phyloP scores from a whole-genome alignment of 73 alveolate genomes.

The Symbiodinium natans region DNA sequence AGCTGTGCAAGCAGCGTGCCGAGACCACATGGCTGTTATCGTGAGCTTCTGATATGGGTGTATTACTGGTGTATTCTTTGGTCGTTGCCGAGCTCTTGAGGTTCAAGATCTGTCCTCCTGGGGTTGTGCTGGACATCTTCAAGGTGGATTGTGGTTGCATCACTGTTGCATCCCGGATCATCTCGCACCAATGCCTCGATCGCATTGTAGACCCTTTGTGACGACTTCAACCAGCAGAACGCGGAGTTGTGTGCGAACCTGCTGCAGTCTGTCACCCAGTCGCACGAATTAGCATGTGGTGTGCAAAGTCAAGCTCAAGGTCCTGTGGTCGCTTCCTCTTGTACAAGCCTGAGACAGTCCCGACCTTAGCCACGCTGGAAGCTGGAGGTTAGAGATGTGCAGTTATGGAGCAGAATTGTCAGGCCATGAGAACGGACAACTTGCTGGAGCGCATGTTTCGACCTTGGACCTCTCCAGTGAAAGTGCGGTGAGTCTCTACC shows the following conservation, averaged over 20 bases:
- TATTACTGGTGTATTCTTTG: neutral
- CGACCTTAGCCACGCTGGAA: neutral
- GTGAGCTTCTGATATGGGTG: neutral
- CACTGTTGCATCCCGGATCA: neutral
- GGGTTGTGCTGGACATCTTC: slow-evolving; percentile 95
- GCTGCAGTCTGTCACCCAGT: slow-evolving; percentile 58
- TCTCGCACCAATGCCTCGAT: neutral
- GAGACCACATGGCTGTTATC: neutral
- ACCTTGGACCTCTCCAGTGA: neutral
- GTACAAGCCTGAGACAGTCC: slow-evolving; percentile 93
- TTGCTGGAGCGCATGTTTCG: slow-evolving; percentile 94
- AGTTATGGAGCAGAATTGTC: neutral
- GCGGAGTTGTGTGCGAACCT: slow-evolving; percentile 95
- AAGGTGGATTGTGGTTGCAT: neutral
- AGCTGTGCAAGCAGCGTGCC: slow-evolving; percentile 49
- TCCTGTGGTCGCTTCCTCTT: slow-evolving; percentile 95
- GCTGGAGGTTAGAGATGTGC: neutral
- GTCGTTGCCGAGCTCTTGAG: slow-evolving; percentile 62
- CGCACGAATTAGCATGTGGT: neutral
- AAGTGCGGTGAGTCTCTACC: too few relatives aligned
- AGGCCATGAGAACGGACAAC: slow-evolving; percentile 95
- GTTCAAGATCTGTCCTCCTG: slow-evolving; percentile 95
- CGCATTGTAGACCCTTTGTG: slow-evolving; percentile 94
- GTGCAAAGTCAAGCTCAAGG: neutral
- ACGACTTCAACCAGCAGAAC: slow-evolving; percentile 96